Evolutionary conservation across 192 early-diverging fungal species (phyloP).

Genomic region (Gamsiella multidivaricata): DNA sequence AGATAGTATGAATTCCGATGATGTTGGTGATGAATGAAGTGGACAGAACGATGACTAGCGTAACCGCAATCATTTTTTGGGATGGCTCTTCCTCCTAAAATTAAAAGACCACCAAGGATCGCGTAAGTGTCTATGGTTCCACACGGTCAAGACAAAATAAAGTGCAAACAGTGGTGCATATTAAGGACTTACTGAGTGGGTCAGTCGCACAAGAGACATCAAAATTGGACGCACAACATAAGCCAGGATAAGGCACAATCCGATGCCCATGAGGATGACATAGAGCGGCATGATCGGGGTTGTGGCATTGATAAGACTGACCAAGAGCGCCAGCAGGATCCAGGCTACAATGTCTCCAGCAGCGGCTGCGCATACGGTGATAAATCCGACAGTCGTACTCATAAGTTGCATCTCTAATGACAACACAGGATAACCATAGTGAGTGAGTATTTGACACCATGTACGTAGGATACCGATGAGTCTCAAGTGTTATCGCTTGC

Average conservation of each 20-base stretch:
- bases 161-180: no score
- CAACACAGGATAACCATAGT: not conserved
- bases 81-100: conserved; percentile 63
- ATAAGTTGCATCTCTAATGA: conserved; percentile 79
- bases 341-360: conserved; percentile 43
- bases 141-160: no score
- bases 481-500: no score
- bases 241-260: conserved; percentile 73
- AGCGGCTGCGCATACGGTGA: conserved; percentile 78
- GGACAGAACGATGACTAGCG: conserved; percentile 73
- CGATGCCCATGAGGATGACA: conserved; percentile 79
- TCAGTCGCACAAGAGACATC: conserved; percentile 43
- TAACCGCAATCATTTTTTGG: conserved; percentile 71
- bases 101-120: not conserved
- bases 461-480: no score
- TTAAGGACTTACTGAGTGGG: conserved; percentile 51
- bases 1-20: conserved; percentile 90
- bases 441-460: no score
- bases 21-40: conserved; percentile 83
- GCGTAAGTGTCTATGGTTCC: no score
- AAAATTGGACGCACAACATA: conserved; percentile 75
- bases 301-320: conserved; percentile 82
- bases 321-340: conserved; percentile 75
- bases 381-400: conserved; percentile 79
- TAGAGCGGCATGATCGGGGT: conserved; percentile 80